Percentiles rank a stretch among this genome's conserved stretches.
phyloP scores from a whole-genome alignment of 306 rosid species.

The Vicia villosa region DNA sequence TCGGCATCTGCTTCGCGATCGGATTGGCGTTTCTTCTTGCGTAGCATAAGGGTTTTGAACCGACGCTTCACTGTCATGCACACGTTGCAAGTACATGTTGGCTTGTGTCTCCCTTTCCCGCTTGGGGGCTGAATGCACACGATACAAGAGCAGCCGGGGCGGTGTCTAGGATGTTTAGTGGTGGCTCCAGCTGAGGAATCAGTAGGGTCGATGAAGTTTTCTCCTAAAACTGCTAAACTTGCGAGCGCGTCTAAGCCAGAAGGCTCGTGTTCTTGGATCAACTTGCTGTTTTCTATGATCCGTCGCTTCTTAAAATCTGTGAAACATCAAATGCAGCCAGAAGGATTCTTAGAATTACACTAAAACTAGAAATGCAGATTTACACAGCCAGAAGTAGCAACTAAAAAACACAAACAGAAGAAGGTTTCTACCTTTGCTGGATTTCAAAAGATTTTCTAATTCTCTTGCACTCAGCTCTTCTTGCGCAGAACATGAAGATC shows the following conservation, averaged over 20 bases:
- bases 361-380: too few relatives aligned
- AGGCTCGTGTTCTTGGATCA: constrained; percentile 56
- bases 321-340: constrained; percentile 1
- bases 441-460: constrained; percentile 69
- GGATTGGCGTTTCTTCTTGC: constrained; percentile 81
- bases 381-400: too few relatives aligned
- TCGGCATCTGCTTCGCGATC: constrained; percentile 62
- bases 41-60: constrained; percentile 85
- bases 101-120: constrained; percentile 89
- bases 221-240: constrained; percentile 85
- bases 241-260: constrained; percentile 94
- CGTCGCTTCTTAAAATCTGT: constrained; percentile 75
- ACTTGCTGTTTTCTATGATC: constrained; percentile 46
- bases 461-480: constrained; percentile 74
- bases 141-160: constrained; percentile 92
- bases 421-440: constrained; percentile 68
- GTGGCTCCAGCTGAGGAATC: constrained; percentile 71
- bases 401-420: constrained; percentile 6
- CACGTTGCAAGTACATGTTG: constrained; percentile 88
- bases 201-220: constrained; percentile 52
- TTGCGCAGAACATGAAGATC: constrained; percentile 69
- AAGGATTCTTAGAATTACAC: constrained; percentile 13
- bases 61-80: constrained; percentile 94
- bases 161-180: constrained; percentile 91
- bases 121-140: constrained; percentile 98